Evolutionary conservation across 1,139 yeast species (phyloP), one percentile per base, ranked within the genome.

Genomic region (Pichia sp.): DNA sequence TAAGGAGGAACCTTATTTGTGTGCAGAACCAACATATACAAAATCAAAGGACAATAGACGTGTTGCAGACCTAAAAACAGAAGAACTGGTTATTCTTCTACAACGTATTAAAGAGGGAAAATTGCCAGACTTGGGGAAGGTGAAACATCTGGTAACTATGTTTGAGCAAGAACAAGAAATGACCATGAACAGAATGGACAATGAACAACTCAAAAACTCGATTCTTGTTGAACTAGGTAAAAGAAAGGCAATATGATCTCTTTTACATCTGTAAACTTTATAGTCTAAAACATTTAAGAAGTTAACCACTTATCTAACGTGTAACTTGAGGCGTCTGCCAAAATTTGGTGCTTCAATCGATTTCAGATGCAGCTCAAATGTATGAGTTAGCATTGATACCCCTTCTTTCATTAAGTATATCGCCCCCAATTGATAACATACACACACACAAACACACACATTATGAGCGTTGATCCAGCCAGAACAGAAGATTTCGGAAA

Each of bases 131-230:
- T 18, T 50, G 6, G 43, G 31, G 8, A 46, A 43, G 28, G 51
- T 55, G 15, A 42, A 42, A 11, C 46, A 51, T 15, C 27, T 60
- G 27, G 56, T 54, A 39, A 43, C 50, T 15, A 45, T 56, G 33
- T 60, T 60, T 50, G 62, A 58, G 42, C 46, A 18, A 6, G 31
- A 50, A 18, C 35, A 45, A 12, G 30, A 40, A 3, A 20, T 41
- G 9, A 28, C 43, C 6, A 52, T 59, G 22, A 52, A 44, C 15
- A 54, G 51, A 36, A 30, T 58, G 17, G 44, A 48, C 34, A 59
- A 58, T 38, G 35, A 45, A 15, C 32, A 42, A 2, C 34, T 60
- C 12, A 46, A 51, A 18, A 44, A 43, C n/a, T 49, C 47, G 14
- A 43, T 59, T 12, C 44, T 49, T 30, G 32, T 37, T 33, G 61